phyloP scores from a whole-genome alignment of 768 basidiomycete species.

The Podaxis sp. region DNA sequence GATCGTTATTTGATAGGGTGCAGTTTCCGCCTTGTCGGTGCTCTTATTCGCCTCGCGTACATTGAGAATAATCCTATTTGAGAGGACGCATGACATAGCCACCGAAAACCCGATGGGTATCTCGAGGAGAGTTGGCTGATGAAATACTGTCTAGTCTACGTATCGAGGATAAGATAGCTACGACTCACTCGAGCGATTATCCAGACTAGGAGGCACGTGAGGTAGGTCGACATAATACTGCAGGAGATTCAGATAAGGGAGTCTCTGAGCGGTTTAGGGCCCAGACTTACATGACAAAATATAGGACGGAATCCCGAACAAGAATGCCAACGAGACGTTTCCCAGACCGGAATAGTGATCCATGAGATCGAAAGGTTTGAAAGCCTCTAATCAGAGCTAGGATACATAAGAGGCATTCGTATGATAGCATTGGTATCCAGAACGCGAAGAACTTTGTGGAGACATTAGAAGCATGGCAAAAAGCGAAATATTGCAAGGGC shows the following conservation, averaged over 20 bases:
- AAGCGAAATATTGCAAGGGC: constrained; percentile 24
- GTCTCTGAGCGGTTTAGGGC: neutral
- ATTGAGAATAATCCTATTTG: constrained; percentile 58
- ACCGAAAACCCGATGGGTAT: constrained; percentile 59
- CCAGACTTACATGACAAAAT: constrained; percentile 53
- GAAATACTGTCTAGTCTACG: neutral
- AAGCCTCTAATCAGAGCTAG: constrained; percentile 53
- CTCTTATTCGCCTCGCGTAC: constrained; percentile 43
- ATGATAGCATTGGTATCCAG: constrained; percentile 60
- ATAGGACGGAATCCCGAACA: constrained; percentile 55
- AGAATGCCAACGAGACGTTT: constrained; percentile 47
- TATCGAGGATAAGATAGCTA: neutral
- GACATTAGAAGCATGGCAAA: constrained; percentile 42
- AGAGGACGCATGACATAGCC: constrained; percentile 56
- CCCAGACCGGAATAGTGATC: constrained; percentile 41
- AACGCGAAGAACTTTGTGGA: constrained; percentile 49
- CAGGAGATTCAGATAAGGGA: neutral
- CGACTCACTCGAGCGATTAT: constrained; percentile 33
- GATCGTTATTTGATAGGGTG: constrained; percentile 9
- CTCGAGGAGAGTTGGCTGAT: constrained; percentile 42
- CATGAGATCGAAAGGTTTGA: constrained; percentile 37
- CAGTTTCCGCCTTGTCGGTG: constrained; percentile 13
- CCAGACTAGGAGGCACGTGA: constrained; percentile 49
- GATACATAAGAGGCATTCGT: constrained; percentile 51
- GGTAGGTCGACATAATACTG: constrained; percentile 57